Base-by-base conservation (phyloP, 129 eudicot species). In the Flaveria bidentis region DNA sequence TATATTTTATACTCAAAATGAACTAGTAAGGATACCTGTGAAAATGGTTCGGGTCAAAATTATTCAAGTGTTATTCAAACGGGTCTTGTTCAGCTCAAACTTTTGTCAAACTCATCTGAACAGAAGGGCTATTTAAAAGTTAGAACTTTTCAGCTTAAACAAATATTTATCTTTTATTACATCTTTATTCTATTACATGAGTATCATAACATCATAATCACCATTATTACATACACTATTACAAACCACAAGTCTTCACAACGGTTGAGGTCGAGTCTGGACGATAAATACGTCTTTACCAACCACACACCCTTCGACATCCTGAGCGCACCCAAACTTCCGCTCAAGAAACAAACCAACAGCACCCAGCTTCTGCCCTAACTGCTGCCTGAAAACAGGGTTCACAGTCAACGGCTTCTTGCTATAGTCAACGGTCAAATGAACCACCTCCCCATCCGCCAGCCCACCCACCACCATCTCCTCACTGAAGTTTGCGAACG, bases 201-300 rank as follows among this genome's bases (percentile, higher is more conserved):
- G 56, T 66, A 20, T 77, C 45, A 44, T 77, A 55, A 68, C 23
- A 41, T 16, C 47, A 53, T 57, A 67, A 57, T n/a, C 57, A 67
- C 14, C 56, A 67, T 20, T 23, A 51, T 62, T 22, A 39, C 15
- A 69, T 45, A 39, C 16, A 70, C 46, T 8, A 55, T 64, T 22
- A 67, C 68, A 77, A 18, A 28, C 64, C 47, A 18, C 20, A 61
- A 62, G 47, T 56, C 71, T 7, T 78, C 81, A 90, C 25, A 71
- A 68, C 14, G 98, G 97, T 69, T 93, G 97, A 22, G 98, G 98
- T 20, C 98, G 91, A 26, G 98, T 85, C 81, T 93, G 98, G 17
- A 90, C 98, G 11, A 93, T 86, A 69, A 74, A 93, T 4, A 90
- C 55, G 17, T 88, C 93, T 55, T 88, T 83, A 62, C 98, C 98